Evolutionary conservation across 2,329 filamentous ascomycete species (phyloP).

Genomic region (Akanthomyces muscarius): DNA sequence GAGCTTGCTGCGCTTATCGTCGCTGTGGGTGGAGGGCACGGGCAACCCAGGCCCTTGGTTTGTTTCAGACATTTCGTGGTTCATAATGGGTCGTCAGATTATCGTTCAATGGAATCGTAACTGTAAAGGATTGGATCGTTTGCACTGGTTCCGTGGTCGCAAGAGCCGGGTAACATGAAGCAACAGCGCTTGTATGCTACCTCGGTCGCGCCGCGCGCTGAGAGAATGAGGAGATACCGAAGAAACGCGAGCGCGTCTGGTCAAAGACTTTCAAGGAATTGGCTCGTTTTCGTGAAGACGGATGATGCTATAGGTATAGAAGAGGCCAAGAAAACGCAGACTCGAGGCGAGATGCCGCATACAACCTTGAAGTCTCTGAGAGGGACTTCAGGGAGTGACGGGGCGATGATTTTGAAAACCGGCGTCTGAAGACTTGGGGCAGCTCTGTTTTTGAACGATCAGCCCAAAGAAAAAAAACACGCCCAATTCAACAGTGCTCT

Average conservation of each 20-base stretch:
- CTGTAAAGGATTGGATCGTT: background rate
- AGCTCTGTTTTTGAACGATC: background rate
- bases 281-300: background rate
- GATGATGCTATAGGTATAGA: background rate
- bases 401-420: background rate
- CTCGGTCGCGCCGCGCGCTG: background rate
- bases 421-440: background rate
- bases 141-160: no score
- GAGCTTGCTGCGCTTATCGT: slow-evolving; percentile 21
- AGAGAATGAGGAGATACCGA: background rate
- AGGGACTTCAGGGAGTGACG: background rate
- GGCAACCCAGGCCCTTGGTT: slow-evolving; percentile 23
- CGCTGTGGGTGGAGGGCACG: slow-evolving; percentile 26
- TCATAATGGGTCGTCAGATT: background rate
- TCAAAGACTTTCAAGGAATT: background rate
- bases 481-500: background rate
- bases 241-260: no score
- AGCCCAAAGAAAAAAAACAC: background rate
- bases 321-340: background rate
- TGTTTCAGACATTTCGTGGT: background rate
- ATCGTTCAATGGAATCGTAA: no score
- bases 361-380: background rate
- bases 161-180: background rate
- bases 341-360: background rate
- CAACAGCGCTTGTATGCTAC: background rate